Base-by-base conservation (phyloP, 495 filamentous ascomycete species). In the Staphylotrichum tortipilum region DNA sequence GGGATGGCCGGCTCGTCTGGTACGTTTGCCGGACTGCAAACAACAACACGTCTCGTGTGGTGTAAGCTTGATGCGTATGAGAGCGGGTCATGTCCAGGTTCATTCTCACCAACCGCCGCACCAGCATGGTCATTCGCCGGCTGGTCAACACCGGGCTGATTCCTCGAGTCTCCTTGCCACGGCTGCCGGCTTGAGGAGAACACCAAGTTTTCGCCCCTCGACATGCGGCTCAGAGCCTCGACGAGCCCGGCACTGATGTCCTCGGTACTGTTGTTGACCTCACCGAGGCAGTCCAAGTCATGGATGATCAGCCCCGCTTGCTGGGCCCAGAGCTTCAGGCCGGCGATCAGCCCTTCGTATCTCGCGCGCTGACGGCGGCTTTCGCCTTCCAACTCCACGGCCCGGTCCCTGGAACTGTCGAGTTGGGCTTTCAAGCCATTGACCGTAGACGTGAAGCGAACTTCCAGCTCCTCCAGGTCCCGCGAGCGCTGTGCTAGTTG, bases 1-100 rank as follows among this genome's bases (percentile, higher is more conserved):
- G 62, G 50, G 0, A 66, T 61, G 10, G 29, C 53, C n/a, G 56
- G 55, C 9, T 28, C 37, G 11, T 37, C 24, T 17, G 65, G 58
- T 1, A 58, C 49, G n/a, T 50, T 53, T 33, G 44, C 56, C 3
- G 71, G 71, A 19, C 65, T 70, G 50, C 61, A 59, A 12, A 74
- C 64, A 7, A 61, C 44, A 3, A 71, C 69, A 33, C 68, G 68
- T 34, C 69, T 61, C 34, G 47, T 52, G 8, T 47, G 49, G 17
- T 50, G 41, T 30, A 54, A 28, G 11, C 14, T 45, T 34, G 30
- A 21, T 17, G 33, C 38, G 15, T 34, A 24, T 15, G 33, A 7
- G 18, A 45, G 15, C 41, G 22, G 37, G 31, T 29, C 15, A 7
- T 17, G 31, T n/a, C 21, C 12, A 12, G 4, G 5, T 7, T n/a